Evolutionary conservation across 768 basidiomycete genomes (phyloP).

Genomic region (Russula sp.): DNA sequence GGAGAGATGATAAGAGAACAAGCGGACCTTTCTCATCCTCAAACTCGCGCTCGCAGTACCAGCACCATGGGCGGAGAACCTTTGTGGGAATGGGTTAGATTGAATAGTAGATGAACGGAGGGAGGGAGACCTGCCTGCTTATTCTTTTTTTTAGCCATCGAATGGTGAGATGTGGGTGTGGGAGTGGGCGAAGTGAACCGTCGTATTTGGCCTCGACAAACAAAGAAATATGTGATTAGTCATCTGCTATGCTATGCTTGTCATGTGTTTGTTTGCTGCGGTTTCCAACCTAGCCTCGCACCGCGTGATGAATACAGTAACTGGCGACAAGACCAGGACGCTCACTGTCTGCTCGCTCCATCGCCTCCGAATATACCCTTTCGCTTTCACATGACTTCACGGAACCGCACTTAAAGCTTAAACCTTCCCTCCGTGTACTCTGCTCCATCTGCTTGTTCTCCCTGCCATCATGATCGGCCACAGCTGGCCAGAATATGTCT

Average conservation of each 20-base stretch:
- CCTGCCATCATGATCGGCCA: conserved; percentile 27
- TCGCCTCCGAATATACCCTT: not conserved
- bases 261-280: too few species aligned
- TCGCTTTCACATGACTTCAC: conserved; percentile 14
- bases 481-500: conserved; percentile 42
- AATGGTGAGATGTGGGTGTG: not conserved
- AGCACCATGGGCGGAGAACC: conserved; percentile 92
- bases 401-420: too few species aligned
- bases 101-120: not conserved
- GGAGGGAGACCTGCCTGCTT: conserved; percentile 34
- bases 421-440: not conserved
- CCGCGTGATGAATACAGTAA: too few species aligned
- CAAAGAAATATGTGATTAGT: not conserved
- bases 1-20: not conserved
- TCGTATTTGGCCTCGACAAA: conserved; percentile 1
- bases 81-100: conserved; percentile 27
- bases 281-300: too few species aligned
- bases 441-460: not conserved
- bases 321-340: too few species aligned
- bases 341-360: too few species aligned
- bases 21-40: conserved; percentile 94
- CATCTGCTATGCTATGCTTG: not conserved
- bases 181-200: not conserved
- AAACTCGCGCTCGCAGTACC: conserved; percentile 99
- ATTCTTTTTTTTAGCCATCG: conserved; percentile 50